Evolutionary conservation across 2,329 filamentous ascomycete genomes (phyloP).

Genomic region (Claviceps spartinae): DNA sequence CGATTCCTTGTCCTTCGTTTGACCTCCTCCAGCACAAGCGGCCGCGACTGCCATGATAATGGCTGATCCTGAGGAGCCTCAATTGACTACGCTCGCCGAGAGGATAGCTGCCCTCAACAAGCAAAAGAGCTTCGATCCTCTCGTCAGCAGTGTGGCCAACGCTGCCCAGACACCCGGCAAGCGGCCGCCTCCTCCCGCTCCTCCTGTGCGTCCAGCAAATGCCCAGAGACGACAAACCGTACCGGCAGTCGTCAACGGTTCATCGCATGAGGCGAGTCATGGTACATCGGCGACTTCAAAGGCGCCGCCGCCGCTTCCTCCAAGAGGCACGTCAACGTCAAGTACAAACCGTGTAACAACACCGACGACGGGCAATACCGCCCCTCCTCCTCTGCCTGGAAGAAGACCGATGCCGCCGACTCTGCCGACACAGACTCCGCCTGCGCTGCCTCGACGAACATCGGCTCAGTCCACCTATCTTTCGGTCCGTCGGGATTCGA

Average conservation of each 20-base stretch:
- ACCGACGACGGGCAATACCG: slow-evolving; percentile 9
- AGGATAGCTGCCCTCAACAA: slow-evolving; percentile 50
- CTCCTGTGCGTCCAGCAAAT: slow-evolving; percentile 27
- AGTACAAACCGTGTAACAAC: slow-evolving; percentile 4
- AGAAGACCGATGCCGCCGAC: slow-evolving; percentile 16
- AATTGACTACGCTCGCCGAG: slow-evolving; percentile 46
- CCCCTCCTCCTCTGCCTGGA: slow-evolving; percentile 21
- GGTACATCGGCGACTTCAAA: slow-evolving; percentile 25
- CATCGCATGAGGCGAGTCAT: slow-evolving; percentile 19
- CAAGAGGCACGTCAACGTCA: slow-evolving; percentile 14
- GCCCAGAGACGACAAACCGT: slow-evolving; percentile 23
- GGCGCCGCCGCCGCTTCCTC: slow-evolving; percentile 23
- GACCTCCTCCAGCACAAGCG: not conserved
- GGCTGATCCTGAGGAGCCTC: slow-evolving; percentile 48
- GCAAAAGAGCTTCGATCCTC: slow-evolving; percentile 42
- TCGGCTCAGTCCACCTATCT: slow-evolving; percentile 27
- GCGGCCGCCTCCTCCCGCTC: slow-evolving; percentile 21
- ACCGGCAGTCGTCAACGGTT: slow-evolving; percentile 11
- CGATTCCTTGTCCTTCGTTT: not conserved
- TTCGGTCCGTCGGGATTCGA: slow-evolving; percentile 36
- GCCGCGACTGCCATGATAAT: slow-evolving; percentile 21
- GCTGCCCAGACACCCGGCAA: slow-evolving; percentile 29
- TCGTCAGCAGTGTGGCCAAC: slow-evolving; percentile 10
- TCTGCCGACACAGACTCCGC: slow-evolving; percentile 25
- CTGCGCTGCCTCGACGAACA: slow-evolving; percentile 35